These are phyloP conservation scores for Aspergillus leporis DNA, from an alignment of 495 filamentous ascomycete genomes.

Conservation along the genomic window DNA sequence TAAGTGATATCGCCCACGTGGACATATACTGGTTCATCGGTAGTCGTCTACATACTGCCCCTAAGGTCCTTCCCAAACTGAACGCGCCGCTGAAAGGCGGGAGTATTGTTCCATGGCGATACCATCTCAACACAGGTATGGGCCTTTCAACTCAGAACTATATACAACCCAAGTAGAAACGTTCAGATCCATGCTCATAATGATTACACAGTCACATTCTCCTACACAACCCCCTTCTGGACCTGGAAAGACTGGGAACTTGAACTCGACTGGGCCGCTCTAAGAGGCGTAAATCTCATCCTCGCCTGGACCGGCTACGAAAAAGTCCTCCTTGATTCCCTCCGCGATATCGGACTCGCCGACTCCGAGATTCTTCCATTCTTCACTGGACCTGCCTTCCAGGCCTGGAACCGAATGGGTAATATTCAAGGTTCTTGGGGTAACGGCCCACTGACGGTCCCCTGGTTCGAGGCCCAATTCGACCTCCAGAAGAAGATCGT, in stretches of 20 bases:
- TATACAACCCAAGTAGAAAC: too few relatives aligned
- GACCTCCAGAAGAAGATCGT: background rate
- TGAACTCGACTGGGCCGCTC: background rate
- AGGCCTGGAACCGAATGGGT: background rate
- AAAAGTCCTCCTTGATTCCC: background rate
- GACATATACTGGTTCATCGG: background rate
- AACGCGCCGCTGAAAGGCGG: background rate
- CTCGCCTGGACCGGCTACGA: background rate
- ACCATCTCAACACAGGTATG: background rate
- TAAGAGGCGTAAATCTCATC: background rate
- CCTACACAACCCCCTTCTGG: background rate
- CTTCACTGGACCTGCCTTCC: background rate
- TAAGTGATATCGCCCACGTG: background rate
- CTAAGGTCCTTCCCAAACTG: background rate
- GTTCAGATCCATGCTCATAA: background rate
- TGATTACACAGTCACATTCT: background rate
- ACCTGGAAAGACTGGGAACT: background rate
- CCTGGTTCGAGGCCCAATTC: background rate
- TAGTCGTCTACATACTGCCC: background rate
- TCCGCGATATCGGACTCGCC: background rate
- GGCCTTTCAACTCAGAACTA: background rate
- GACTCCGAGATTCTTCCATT: background rate
- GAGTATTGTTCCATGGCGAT: background rate
- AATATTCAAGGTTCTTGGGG: background rate
- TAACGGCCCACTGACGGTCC: background rate